Conservation (phyloP, 2,329 filamentous ascomycete genomes). For the Ophiostoma angusticollis region DNA sequence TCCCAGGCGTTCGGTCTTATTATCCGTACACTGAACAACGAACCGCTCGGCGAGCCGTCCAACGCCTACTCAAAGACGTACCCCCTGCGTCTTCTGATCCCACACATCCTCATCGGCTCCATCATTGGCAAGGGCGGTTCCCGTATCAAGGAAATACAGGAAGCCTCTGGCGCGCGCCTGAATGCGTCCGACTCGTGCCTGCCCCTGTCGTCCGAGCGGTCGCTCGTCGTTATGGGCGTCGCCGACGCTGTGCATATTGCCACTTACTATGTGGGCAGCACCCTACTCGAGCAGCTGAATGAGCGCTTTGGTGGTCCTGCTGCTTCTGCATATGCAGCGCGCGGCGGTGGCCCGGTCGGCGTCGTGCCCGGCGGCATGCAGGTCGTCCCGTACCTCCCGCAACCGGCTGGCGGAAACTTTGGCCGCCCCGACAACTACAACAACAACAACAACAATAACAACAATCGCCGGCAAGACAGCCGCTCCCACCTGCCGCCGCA, state of each 20-base stretch:
- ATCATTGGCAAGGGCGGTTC: slow-evolving; percentile 97
- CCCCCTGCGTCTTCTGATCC: slow-evolving; percentile 85
- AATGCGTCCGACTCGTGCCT: slow-evolving; percentile 94
- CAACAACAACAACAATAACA: slow-evolving; percentile 40
- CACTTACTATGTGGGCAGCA: slow-evolving; percentile 96
- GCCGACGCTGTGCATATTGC: slow-evolving; percentile 98
- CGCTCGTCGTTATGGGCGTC: slow-evolving; percentile 94
- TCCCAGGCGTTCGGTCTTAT: slow-evolving; percentile 85
- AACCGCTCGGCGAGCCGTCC: slow-evolving; percentile 76
- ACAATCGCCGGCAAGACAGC: slow-evolving; percentile 57
- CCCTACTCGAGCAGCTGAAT: slow-evolving; percentile 92
- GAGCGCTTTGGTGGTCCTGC: slow-evolving; percentile 92
- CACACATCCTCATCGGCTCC: slow-evolving; percentile 92
- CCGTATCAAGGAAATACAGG: slow-evolving; percentile 95
- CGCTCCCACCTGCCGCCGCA: slow-evolving; percentile 63
- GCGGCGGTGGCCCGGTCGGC: slow-evolving; percentile 83
- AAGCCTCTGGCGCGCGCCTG: slow-evolving; percentile 87
- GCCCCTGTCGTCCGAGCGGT: slow-evolving; percentile 88
- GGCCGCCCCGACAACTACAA: slow-evolving; percentile 77
- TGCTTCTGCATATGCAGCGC: slow-evolving; percentile 93
- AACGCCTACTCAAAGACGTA: slow-evolving; percentile 95
- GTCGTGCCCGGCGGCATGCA: slow-evolving; percentile 97
- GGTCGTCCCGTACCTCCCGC: slow-evolving; percentile 93
- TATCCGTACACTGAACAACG: slow-evolving; percentile 95
- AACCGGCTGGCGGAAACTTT: slow-evolving; percentile 84